These are phyloP conservation scores for Saturnispora diversa DNA, from an alignment of 805 yeast genomes.

Conservation along the genomic window DNA sequence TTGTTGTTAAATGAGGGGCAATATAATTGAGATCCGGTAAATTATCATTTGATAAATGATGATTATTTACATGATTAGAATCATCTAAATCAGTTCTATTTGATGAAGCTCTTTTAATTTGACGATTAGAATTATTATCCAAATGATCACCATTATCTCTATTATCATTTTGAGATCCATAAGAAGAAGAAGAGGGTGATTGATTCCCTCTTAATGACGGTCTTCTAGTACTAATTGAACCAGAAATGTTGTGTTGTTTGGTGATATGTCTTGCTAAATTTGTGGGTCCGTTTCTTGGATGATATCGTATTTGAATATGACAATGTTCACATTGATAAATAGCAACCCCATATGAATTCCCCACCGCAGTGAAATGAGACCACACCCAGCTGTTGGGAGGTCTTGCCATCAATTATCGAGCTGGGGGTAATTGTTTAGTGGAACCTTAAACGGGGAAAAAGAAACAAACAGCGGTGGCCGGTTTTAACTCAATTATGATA, in stretches of 20 bases:
- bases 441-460: too few species aligned
- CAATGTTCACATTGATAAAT: constrained; percentile 23
- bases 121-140: too few species aligned
- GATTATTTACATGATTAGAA: not conserved
- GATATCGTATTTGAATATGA: constrained; percentile 24
- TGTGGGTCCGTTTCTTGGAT: constrained; percentile 31
- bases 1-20: not conserved
- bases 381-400: constrained; percentile 33
- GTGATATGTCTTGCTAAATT: constrained; percentile 29
- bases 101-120: too few species aligned
- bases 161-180: too few species aligned
- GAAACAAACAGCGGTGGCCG: constrained; percentile 10
- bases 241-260: constrained; percentile 22
- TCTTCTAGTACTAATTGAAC: constrained; percentile 18
- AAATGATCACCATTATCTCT: too few species aligned
- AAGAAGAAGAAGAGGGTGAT: too few species aligned
- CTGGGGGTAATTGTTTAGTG: too few species aligned
- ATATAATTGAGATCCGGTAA: not conserved
- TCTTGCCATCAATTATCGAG: constrained; percentile 27
- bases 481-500: constrained; percentile 5
- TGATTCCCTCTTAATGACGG: too few species aligned
- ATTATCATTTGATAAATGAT: not conserved
- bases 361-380: constrained; percentile 26
- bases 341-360: constrained; percentile 7
- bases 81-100: not conserved